A percentile compares a stretch with the other conserved stretches of the same genome.
phyloP scores from a whole-genome alignment of 371 early-diverging fungal genomes.

The Syncephalastrum monosporum region DNA sequence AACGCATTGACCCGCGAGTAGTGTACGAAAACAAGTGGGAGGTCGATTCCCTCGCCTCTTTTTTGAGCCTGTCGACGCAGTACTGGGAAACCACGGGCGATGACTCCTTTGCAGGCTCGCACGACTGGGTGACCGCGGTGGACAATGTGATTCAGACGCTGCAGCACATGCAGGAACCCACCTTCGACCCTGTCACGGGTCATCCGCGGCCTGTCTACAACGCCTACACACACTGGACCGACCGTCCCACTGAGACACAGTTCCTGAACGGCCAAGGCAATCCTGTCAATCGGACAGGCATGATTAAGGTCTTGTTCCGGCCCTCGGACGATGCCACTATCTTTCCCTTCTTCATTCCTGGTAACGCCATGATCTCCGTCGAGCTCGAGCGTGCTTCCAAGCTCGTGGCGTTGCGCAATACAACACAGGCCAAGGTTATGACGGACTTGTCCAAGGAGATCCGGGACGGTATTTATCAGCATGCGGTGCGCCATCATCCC shows the following conservation, averaged over 20 bases:
- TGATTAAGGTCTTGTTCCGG: slow-evolving; percentile 62
- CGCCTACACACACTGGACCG: slow-evolving; percentile 28
- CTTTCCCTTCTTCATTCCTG: slow-evolving; percentile 64
- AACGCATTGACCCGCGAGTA: neutral
- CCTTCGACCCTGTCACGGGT: slow-evolving; percentile 36
- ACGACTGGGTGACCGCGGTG: slow-evolving; percentile 43
- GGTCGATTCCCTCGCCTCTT: slow-evolving; percentile 56
- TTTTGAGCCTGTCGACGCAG: slow-evolving; percentile 44
- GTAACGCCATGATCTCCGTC: slow-evolving; percentile 68
- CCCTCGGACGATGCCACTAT: slow-evolving; percentile 68
- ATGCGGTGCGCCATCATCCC: slow-evolving; percentile 51
- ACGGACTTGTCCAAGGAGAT: slow-evolving; percentile 48
- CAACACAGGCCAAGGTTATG: slow-evolving; percentile 3
- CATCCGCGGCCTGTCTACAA: slow-evolving; percentile 14
- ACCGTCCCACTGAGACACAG: slow-evolving; percentile 59
- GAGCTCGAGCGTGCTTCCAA: slow-evolving; percentile 47
- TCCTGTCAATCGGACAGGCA: slow-evolving; percentile 55
- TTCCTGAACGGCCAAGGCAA: slow-evolving; percentile 54
- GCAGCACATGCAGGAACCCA: slow-evolving; percentile 35
- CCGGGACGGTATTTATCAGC: slow-evolving; percentile 51
- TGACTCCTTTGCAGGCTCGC: slow-evolving; percentile 26
- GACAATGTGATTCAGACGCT: slow-evolving; percentile 27
- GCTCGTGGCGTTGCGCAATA: slow-evolving; percentile 12
- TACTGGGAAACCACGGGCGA: slow-evolving; percentile 47
- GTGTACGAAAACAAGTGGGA: slow-evolving; percentile 54